These are phyloP conservation scores for Penicillium oxalicum DNA, from an alignment of 2,329 filamentous ascomycete species.

Conservation along the genomic window DNA sequence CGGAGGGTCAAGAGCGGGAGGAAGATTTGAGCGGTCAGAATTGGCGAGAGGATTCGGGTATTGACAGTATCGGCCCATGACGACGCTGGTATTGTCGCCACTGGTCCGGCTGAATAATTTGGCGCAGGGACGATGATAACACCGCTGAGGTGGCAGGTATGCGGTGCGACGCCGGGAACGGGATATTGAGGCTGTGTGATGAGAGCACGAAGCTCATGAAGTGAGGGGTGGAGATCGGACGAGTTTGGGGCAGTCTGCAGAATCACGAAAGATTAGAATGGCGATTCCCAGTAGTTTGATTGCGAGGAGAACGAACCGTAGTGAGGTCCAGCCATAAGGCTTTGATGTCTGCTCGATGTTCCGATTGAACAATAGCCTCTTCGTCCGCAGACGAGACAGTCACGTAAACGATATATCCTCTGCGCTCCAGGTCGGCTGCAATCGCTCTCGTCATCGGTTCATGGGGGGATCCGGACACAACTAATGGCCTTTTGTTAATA, in stretches of 20 bases:
- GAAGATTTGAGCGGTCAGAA: slow-evolving; percentile 82
- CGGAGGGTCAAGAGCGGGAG: slow-evolving; percentile 67
- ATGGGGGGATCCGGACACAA: slow-evolving; percentile 81
- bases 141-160: slow-evolving; percentile 69
- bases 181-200: slow-evolving; percentile 70
- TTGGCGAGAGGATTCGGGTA: slow-evolving; percentile 82
- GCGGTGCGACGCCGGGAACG: slow-evolving; percentile 67
- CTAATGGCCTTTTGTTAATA: slow-evolving; percentile 38
- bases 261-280: slow-evolving; percentile 1
- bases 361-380: slow-evolving; percentile 67
- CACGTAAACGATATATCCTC: slow-evolving; percentile 89
- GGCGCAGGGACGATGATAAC: slow-evolving; percentile 75
- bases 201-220: slow-evolving; percentile 66
- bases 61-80: slow-evolving; percentile 87
- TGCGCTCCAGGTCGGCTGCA: slow-evolving; percentile 77
- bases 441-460: slow-evolving; percentile 79
- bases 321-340: slow-evolving; percentile 77
- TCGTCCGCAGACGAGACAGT: slow-evolving; percentile 82
- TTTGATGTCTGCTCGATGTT: slow-evolving; percentile 74
- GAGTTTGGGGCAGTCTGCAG: slow-evolving; percentile 56
- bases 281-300: not conserved
- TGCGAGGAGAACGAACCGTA: slow-evolving; percentile 21
- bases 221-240: slow-evolving; percentile 51
- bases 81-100: slow-evolving; percentile 77
- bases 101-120: slow-evolving; percentile 73